phyloP scores from a whole-genome alignment of 2,329 filamentous ascomycete genomes.

The Pseudogymnoascus sp. region DNA sequence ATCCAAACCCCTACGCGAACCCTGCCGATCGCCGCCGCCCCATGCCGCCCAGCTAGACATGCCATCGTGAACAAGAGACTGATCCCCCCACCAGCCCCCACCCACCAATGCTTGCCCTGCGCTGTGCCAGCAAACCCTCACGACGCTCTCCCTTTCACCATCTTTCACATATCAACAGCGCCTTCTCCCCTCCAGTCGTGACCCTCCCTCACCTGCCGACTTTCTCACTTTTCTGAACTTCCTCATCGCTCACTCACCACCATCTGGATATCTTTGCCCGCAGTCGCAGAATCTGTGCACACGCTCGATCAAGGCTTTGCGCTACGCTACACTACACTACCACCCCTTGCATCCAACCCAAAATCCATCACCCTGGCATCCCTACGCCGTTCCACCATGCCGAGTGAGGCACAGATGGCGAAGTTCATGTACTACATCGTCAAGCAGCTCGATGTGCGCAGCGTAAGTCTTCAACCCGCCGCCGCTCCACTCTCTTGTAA shows the following conservation, averaged over 20 bases:
- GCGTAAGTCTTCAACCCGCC: slow-evolving; percentile 29
- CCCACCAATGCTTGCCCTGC: slow-evolving; percentile 6
- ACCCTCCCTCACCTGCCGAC: not conserved
- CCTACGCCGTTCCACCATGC: slow-evolving; percentile 33
- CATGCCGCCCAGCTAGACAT: slow-evolving; percentile 7
- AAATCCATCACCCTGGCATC: slow-evolving; percentile 22
- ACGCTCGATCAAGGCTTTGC: not conserved
- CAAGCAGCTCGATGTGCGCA: slow-evolving; percentile 46
- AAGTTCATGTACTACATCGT: slow-evolving; percentile 49
- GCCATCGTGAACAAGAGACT: not conserved
- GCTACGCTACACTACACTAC: not conserved
- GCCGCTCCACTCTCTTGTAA: not conserved
- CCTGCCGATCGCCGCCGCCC: not conserved
- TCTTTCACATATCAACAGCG: slow-evolving; percentile 5
- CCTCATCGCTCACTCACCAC: not conserved
- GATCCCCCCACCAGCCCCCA: not conserved
- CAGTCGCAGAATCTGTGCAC: not conserved
- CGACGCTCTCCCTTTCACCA: slow-evolving; percentile 6
- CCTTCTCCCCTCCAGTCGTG: not conserved
- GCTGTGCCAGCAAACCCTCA: not conserved
- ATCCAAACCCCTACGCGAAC: not conserved
- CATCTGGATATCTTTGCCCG: not conserved
- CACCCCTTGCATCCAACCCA: not conserved
- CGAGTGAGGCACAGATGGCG: slow-evolving; percentile 41
- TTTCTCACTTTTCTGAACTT: not conserved